phyloP scores from a whole-genome alignment of 1,284 basidiomycete genomes.

The Rhodotorula mucilaginosa region DNA sequence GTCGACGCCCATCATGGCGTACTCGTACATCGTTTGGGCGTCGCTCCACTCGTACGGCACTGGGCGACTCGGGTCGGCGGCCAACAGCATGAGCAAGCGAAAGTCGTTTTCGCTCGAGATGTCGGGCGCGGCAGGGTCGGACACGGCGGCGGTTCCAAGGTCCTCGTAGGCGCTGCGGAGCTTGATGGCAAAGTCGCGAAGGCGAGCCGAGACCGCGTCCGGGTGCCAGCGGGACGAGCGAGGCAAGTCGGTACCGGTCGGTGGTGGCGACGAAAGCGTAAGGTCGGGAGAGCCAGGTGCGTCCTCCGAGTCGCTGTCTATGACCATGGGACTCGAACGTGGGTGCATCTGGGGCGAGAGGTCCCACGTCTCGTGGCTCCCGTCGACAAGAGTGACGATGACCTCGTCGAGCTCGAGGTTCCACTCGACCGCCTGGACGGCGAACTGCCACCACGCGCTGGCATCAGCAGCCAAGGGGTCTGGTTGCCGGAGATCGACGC shows the following conservation, averaged over 20 bases:
- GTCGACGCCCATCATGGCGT: conserved; percentile 10
- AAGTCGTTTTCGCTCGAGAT: conserved; percentile 16
- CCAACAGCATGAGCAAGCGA: conserved; percentile 12
- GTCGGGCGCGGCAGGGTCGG: conserved; percentile 2
- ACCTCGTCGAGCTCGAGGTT: conserved; percentile 26
- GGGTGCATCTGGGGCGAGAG: neutral
- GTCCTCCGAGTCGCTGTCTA: neutral
- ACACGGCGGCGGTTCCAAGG: conserved; percentile 1
- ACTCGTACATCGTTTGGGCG: conserved; percentile 15
- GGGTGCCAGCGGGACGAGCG: neutral
- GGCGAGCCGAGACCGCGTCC: neutral
- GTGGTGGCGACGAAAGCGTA: neutral
- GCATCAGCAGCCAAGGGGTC: conserved; percentile 11
- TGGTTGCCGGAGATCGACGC: conserved; percentile 7
- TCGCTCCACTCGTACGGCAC: conserved; percentile 19
- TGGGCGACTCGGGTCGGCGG: conserved; percentile 12
- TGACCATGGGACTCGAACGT: neutral
- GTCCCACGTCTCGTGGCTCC: conserved; percentile 29
- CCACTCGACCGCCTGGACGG: conserved; percentile 21
- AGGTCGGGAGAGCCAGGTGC: neutral
- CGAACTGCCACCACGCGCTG: conserved; percentile 22
- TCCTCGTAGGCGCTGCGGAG: conserved; percentile 37
- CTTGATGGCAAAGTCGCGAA: conserved; percentile 12
- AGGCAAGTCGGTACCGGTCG: neutral
- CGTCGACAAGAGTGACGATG: conserved; percentile 27